Base-by-base conservation (phyloP, 2,329 filamentous ascomycete genomes). In the Elsinoe fawcettii region DNA sequence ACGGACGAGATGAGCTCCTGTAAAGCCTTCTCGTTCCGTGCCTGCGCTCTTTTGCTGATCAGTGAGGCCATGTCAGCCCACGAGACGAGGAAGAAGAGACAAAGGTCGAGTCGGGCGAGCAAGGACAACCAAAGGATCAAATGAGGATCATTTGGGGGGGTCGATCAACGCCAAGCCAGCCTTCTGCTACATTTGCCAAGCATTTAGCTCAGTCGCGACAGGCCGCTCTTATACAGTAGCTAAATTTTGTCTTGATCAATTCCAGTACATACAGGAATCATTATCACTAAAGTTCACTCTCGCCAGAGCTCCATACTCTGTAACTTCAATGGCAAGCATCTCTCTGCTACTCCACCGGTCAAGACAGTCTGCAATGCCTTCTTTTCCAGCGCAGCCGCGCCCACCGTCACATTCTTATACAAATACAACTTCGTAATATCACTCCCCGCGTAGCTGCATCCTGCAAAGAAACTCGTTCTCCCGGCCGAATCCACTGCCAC, bases 1-100 rank as follows among this genome's bases (percentile, higher is more conserved):
- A 95, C 79, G 36, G 78, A 83, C 64, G 87, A 87, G 64, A 97
- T 86, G 62, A 99, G 82, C 49, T 97, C 92, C 69, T 96, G 90
- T 63, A 99, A 79, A 57, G 83, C 78, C 70, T 89, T 89, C 77
- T 99, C 93, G 73, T 99, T 96, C 74, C 93, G 91, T 78, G 88
- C 90, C 80, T 96, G 92, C 77, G 96, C 90, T 74, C 93, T 90
- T 81, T 97, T 99, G 79, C 86, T 96, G 71, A 95, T 78, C 44
- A 83, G 79, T 57, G 81, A 80, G 58, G 88, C 81, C 88, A 91
- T 93, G 61, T 27, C 30, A 4, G 18, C 39, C 49, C 25, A 53
- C 6, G 65, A 51, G 43, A 12, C 27, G 56, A 25, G 46, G 25
- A 32, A 37, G 14, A 37, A 46, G 27, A 12, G 22, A 47, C 49